Conservation (phyloP, 2,329 filamentous ascomycete species). For the Cytospora piceicola region DNA sequence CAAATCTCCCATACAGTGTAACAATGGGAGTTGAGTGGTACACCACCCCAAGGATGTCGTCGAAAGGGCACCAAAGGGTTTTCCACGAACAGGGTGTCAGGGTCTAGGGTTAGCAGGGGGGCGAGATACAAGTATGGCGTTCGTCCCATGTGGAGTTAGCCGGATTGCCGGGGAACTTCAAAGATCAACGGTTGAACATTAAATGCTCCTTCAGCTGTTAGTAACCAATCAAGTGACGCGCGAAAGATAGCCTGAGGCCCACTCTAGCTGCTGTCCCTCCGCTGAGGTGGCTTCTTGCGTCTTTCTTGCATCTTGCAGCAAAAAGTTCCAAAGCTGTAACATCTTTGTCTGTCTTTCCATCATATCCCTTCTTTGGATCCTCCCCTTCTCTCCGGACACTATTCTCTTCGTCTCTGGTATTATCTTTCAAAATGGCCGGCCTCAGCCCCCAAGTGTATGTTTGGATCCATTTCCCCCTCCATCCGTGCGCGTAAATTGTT, state of each 20-base stretch:
- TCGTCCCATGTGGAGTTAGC: no score
- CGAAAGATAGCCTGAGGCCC: neutral
- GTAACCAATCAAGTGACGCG: slow-evolving; percentile 10
- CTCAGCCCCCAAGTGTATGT: slow-evolving; percentile 68
- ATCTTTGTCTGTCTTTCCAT: slow-evolving; percentile 5
- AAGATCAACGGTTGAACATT: neutral
- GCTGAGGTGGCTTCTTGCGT: slow-evolving; percentile 29
- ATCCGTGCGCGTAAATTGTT: neutral
- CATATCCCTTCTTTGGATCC: slow-evolving; percentile 4
- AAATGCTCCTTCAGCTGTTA: neutral
- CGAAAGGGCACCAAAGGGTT: neutral
- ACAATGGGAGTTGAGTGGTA: neutral
- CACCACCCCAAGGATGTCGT: no score
- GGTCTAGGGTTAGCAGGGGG: neutral
- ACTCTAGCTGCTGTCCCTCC: slow-evolving; percentile 19
- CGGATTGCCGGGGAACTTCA: no score
- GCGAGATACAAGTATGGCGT: no score
- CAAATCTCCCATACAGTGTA: neutral
- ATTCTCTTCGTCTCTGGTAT: neutral
- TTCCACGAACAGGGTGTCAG: neutral
- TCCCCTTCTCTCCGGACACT: neutral
- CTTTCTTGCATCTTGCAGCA: slow-evolving; percentile 3
- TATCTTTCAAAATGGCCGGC: slow-evolving; percentile 56
- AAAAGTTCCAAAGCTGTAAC: slow-evolving; percentile 10
- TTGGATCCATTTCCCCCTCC: neutral